A percentile compares a stretch with the other conserved stretches of the same genome.
Conservation (phyloP, 495 filamentous ascomycete species). For the Trichodelitschia bisporula region DNA sequence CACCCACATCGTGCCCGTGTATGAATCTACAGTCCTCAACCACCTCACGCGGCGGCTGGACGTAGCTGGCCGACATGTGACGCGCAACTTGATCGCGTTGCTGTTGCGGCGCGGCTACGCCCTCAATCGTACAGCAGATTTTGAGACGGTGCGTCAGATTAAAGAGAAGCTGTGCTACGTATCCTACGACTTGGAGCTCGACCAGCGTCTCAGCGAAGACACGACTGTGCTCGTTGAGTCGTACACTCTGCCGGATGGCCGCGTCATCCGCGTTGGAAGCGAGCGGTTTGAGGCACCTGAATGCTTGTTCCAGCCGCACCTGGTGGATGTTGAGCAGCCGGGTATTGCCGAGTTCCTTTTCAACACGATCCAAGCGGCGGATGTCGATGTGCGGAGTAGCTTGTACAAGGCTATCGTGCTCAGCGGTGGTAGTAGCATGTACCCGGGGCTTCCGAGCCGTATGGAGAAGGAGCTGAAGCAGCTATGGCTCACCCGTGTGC, state of each 20-base stretch:
- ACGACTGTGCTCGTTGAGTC: slow-evolving; percentile 93
- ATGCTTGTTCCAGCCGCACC: slow-evolving; percentile 94
- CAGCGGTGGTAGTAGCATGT: slow-evolving; percentile 94
- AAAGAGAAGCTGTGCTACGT: slow-evolving; percentile 97
- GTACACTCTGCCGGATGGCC: slow-evolving; percentile 89
- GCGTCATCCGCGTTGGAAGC: slow-evolving; percentile 83
- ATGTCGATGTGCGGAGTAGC: slow-evolving; percentile 79
- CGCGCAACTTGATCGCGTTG: slow-evolving; percentile 84
- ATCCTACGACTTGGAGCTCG: slow-evolving; percentile 89
- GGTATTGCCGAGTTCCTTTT: slow-evolving; percentile 93
- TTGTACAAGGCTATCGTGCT: slow-evolving; percentile 95
- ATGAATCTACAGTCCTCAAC: slow-evolving; percentile 90
- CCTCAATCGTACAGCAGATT: slow-evolving; percentile 93
- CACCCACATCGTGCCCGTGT: slow-evolving; percentile 94
- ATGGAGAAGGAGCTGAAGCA: slow-evolving; percentile 98
- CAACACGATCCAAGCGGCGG: slow-evolving; percentile 91
- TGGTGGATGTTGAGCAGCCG: slow-evolving; percentile 92
- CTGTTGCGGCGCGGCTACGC: slow-evolving; percentile 90
- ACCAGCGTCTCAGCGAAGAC: slow-evolving; percentile 88
- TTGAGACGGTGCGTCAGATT: slow-evolving; percentile 96
- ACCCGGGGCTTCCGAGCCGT: slow-evolving; percentile 78
- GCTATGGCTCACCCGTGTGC: slow-evolving; percentile 81
- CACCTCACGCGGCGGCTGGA: slow-evolving; percentile 85
- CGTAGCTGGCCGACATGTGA: slow-evolving; percentile 91
- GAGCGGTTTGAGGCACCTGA: slow-evolving; percentile 97